Evolutionary conservation across 2,329 filamentous ascomycete genomes (phyloP), one percentile per base, ranked within the genome.

Genomic region (Colletotrichum sansevieriae): DNA sequence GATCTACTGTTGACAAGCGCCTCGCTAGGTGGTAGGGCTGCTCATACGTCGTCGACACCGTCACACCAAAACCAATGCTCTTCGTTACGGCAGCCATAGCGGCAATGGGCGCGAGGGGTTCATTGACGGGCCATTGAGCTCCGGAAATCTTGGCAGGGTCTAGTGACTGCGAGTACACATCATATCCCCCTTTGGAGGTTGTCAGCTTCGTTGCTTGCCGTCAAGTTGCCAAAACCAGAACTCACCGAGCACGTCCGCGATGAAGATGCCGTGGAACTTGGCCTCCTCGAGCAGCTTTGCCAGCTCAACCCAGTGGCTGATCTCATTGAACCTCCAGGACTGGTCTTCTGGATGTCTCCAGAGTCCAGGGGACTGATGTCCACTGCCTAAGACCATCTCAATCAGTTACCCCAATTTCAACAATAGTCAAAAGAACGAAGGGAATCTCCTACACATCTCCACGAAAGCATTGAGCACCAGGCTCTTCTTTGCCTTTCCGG

Each of bases 11-110:
- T 0, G 87, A 90, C 20, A 92, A 75, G 11, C 90, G 80, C 41
- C 91, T 79, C 0, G 91, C 91, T 22, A 93, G 80, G 72, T 91
- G 88, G 74, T 91, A 93, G 0, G 91, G 91, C 73, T 90, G 87
- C 74, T 93, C 90, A 69, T 92, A 93, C 0, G 90, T 92, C 1
- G 90, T 92, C 2, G 88, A 87, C 1, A 90, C 87, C 0, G 91
- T 93, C 5, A 92, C 88, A 0, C 91, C 91, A 71, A 93, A 92
- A 0, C 87, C 89, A 33, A 93, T 86, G 69, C 83, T 91, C 73
- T 89, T 85, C 0, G 91, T 92, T 0, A 82, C 90, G 0, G 90
- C 90, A 1, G 90, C 90, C 90, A 93, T 91, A 0, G 90, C 90
- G 2, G 90, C 84, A 1, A 93, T 83, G 0, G 90, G 84, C 1